These are phyloP conservation scores for Sporisorium exsertum DNA, from an alignment of 1,284 basidiomycete species.

Conservation along the genomic window DNA sequence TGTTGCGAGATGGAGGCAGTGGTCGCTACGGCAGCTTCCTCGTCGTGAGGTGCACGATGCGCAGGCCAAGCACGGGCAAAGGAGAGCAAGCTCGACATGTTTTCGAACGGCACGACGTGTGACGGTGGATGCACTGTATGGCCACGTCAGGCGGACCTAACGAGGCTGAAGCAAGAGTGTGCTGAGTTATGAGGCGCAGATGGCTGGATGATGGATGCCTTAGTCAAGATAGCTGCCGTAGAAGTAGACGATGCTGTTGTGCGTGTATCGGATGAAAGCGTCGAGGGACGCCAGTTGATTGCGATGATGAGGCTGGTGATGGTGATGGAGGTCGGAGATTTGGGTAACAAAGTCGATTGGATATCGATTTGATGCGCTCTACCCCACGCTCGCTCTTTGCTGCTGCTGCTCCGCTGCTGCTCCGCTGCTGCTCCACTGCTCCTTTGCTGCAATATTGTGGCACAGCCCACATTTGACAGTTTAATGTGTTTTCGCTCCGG, in stretches of 20 bases:
- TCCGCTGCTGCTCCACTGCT: neutral
- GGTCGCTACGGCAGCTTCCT: conserved; percentile 23
- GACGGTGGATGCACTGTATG: neutral
- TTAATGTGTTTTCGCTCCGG: neutral
- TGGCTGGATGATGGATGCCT: neutral
- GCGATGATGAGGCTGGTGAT: neutral
- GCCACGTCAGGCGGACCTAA: neutral
- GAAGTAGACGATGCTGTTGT: neutral
- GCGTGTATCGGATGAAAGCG: neutral
- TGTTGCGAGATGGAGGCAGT: conserved; percentile 5
- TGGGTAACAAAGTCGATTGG: neutral
- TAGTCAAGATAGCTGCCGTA: too few species aligned
- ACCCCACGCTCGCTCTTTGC: neutral
- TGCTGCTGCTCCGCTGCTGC: neutral
- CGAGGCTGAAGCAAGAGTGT: neutral
- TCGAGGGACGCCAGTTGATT: neutral
- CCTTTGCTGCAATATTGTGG: neutral
- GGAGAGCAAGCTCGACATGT: conserved; percentile 37
- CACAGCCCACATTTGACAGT: conserved; percentile 2
- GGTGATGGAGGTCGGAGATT: neutral
- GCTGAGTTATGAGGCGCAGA: neutral
- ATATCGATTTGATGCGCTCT: neutral
- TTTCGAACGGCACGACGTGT: neutral
- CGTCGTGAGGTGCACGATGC: conserved; percentile 22
- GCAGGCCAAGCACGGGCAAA: conserved; percentile 25